A percentile compares a stretch with the other conserved stretches of the same genome.
phyloP scores from a whole-genome alignment of 2,329 filamentous ascomycete species.

The Stachybotrys chartarum region DNA sequence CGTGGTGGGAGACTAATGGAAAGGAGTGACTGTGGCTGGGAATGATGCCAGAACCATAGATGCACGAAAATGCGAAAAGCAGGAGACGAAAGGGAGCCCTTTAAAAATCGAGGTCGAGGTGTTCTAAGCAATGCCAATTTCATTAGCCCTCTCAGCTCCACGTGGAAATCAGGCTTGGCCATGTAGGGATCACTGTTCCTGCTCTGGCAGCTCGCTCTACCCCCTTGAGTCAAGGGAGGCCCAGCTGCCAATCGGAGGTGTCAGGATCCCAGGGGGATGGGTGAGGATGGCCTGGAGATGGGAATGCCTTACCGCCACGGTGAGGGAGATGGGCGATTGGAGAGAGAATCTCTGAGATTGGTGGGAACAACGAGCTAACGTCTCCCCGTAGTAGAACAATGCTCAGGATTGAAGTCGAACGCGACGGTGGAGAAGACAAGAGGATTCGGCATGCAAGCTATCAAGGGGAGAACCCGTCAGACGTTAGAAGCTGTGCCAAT shows the following conservation, averaged over 20 bases:
- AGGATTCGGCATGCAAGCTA: constrained; percentile 24
- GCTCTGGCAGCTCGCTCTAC: not conserved
- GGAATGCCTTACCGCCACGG: constrained; percentile 45
- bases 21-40: constrained; percentile 53
- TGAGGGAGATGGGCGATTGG: constrained; percentile 35
- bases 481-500: constrained; percentile 15
- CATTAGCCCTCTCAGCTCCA: not conserved
- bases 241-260: too few relatives aligned
- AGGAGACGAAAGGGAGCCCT: constrained; percentile 37
- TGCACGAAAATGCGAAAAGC: constrained; percentile 20
- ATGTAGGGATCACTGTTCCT: not conserved
- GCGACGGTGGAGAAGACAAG: constrained; percentile 31
- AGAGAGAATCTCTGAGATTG: constrained; percentile 37
- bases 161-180: not conserved
- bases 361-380: constrained; percentile 59
- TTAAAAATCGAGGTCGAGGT: constrained; percentile 31
- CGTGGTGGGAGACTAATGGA: constrained; percentile 40
- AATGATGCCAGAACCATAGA: constrained; percentile 38
- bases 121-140: not conserved
- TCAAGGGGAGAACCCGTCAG: constrained; percentile 5
- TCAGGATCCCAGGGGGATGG: constrained; percentile 3
- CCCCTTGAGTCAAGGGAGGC: too few relatives aligned
- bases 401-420: constrained; percentile 34
- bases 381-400: constrained; percentile 44
- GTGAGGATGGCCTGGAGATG: constrained; percentile 12